These are phyloP conservation scores for Pichia sp. DNA, from an alignment of 1,139 yeast species.

Conservation along the genomic window DNA sequence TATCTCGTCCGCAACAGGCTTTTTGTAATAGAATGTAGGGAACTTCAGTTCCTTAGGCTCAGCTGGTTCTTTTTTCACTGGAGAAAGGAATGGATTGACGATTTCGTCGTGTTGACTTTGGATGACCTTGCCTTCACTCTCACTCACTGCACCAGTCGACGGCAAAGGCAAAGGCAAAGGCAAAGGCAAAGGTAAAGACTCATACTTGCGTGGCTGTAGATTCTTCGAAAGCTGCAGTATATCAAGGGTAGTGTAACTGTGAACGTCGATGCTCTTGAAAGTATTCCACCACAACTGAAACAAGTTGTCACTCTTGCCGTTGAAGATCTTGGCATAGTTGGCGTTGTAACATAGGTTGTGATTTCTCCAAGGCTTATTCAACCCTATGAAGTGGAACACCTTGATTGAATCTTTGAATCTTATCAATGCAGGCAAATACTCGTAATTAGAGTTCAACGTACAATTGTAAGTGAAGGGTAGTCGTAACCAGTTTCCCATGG, in stretches of 20 bases:
- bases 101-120: not conserved
- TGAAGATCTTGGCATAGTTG: conserved; percentile 17
- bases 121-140: not conserved
- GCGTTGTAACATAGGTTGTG: conserved; percentile 13
- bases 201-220: conserved; percentile 21
- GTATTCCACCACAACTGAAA: conserved; percentile 39
- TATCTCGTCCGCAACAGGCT: conserved; percentile 6
- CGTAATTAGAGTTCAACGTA: conserved; percentile 68
- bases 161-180: no score
- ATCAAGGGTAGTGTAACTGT: conserved; percentile 3
- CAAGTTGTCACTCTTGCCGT: conserved; percentile 22
- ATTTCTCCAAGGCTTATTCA: conserved; percentile 69
- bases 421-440: conserved; percentile 74
- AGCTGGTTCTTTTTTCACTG: not conserved
- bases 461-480: conserved; percentile 83
- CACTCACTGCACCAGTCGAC: not conserved
- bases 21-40: conserved; percentile 22
- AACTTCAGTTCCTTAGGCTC: conserved; percentile 10
- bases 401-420: conserved; percentile 55
- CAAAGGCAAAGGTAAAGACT: no score
- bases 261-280: conserved; percentile 26
- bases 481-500: conserved; percentile 50
- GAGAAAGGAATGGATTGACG: conserved; percentile 10
- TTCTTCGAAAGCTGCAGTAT: conserved; percentile 22
- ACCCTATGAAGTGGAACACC: conserved; percentile 78